Evolutionary conservation across 352 stramenopile genomes (phyloP), one percentile per base, ranked within the genome.

Genomic region (Globisporangium paddicum): DNA sequence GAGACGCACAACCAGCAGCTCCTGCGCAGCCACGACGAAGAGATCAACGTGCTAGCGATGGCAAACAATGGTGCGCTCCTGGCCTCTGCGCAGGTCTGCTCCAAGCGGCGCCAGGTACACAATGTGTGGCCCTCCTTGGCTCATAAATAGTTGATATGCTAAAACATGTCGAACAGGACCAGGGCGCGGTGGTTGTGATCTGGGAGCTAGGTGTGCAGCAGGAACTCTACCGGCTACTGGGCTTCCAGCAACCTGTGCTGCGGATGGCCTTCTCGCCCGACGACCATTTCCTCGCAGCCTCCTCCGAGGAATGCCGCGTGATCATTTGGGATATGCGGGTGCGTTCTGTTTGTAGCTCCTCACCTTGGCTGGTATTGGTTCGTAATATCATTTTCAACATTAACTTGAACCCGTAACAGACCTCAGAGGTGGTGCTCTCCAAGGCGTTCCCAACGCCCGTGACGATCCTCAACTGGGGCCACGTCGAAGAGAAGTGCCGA

Each of bases 291-390:
- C 77, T 93, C 25, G 72, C 79, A 9, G 82, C 78, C 9, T 82
- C 82, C 2, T 73, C 79, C 0, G 75, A 84, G 37, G 82, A 92
- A 63, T 86, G 71, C 32, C 73, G 73, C 7, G 63, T 93, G 37
- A 73, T 89, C 60, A 63, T 91, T 11, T 93, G 79, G 83, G 81
- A 93, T 77, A 77, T 89, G 69, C 67, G 79, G 25, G 81, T 89
- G 48, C 37, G 73, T 52, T 25, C 0, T 32, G 16, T 8, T 28
- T 13, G 1, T 2, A 49, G 11, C 41, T 44, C 13, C 23, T 62
- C 30, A 16, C 63, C n/a, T n/a, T n/a, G n/a, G n/a, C n/a, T n/a
- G n/a, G n/a, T n/a, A n/a, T n/a, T 55, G 16, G 5, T n/a, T 32
- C n/a, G 38, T 40, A 13, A 21, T 42, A 53, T 52, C 25, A 11